phyloP scores from a whole-genome alignment of 768 basidiomycete genomes.

The Lentinula guzmanii region DNA sequence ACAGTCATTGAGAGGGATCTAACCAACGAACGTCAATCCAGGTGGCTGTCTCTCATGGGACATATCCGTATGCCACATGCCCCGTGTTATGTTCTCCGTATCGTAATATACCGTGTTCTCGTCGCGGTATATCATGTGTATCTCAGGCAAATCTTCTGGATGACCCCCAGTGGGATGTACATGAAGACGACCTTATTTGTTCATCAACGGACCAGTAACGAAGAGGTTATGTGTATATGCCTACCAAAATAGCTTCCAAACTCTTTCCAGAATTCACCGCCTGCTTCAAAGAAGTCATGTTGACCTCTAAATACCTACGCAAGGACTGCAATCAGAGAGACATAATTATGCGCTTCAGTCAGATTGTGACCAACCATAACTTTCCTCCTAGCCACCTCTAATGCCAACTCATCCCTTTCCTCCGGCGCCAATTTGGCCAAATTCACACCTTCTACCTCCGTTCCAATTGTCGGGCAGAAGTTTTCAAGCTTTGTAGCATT shows the following conservation, averaged over 20 bases:
- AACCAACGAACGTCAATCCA: constrained; percentile 51
- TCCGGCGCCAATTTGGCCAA: constrained; percentile 37
- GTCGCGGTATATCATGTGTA: constrained; percentile 61
- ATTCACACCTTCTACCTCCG: constrained; percentile 48
- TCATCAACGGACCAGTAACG: background rate
- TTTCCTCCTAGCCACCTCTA: constrained; percentile 27
- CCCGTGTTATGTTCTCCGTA: constrained; percentile 33
- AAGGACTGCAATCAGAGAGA: background rate
- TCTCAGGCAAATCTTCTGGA: constrained; percentile 43
- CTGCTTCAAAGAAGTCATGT: constrained; percentile 44
- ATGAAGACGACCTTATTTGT: constrained; percentile 30
- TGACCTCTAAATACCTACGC: constrained; percentile 49
- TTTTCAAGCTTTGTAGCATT: constrained; percentile 34
- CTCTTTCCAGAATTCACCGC: constrained; percentile 39
- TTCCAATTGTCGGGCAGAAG: constrained; percentile 50
- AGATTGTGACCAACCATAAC: constrained; percentile 6
- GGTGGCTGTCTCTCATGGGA: constrained; percentile 57
- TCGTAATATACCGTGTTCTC: constrained; percentile 42
- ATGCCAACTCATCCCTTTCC: constrained; percentile 46
- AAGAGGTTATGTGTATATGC: constrained; percentile 3
- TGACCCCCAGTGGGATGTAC: constrained; percentile 57
- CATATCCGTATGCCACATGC: constrained; percentile 41
- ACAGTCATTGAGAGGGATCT: background rate
- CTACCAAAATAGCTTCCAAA: constrained; percentile 46
- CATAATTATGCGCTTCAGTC: too few species aligned